Evolutionary conservation across 371 early-diverging fungal species (phyloP), one percentile per base, ranked within the genome.

Genomic region (Basidiobolus heterosporus): DNA sequence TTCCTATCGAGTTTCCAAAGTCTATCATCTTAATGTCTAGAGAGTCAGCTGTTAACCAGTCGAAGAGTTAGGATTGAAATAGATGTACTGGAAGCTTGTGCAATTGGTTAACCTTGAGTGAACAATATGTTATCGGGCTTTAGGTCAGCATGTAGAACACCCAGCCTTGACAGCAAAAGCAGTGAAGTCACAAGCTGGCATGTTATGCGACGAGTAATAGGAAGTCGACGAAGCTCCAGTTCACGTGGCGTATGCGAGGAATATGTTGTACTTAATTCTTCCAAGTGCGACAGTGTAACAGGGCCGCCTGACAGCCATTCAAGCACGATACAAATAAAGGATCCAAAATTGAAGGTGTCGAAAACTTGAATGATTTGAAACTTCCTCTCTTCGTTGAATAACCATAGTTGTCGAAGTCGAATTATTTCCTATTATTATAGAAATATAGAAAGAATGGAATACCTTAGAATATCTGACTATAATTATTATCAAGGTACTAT

Each of bases 1-100:
- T 5, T 21, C 41, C 30, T 11, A 48, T 48, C n/a, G 48, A 39
- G 11, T 48, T 48, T 21, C 48, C 48, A 41, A 48, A 48, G 5
- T 48, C 48, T 35, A 48, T 22, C 2, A 48, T 18, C 23, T 16
- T 40, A 9, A 48, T 4, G 11, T 39, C 41, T 13, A 24, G 19
- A 15, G 48, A 41, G 16, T 21, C 16, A 14, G n/a, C 48, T 48
- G n/a, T n/a, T n/a, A n/a, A n/a, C n/a, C n/a, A n/a, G n/a, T n/a
- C n/a, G n/a, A n/a, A n/a, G n/a, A n/a, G n/a, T n/a, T n/a, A n/a
- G n/a, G n/a, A n/a, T n/a, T n/a, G n/a, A n/a, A n/a, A n/a, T n/a
- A 44, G n/a, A 21, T 9, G 7, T 14, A n/a, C 15, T 30, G 9
- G 30, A 9, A 30, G 30, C 30, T 3, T 5, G 17, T 40, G 40